Conservation (phyloP, 768 basidiomycete genomes). For the Cubamyces sp. region DNA sequence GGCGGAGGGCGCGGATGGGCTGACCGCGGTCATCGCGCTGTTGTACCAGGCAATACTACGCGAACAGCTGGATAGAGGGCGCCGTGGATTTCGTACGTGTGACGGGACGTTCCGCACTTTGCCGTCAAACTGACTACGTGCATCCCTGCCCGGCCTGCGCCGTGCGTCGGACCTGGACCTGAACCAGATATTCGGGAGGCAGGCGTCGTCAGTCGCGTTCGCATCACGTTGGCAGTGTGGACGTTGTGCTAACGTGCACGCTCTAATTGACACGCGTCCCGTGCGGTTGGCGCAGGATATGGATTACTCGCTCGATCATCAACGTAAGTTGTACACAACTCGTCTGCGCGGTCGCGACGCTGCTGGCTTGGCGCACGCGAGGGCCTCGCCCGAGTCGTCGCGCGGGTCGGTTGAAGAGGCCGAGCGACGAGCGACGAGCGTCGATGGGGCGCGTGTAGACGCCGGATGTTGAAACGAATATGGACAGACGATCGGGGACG, state of each 20-base stretch:
- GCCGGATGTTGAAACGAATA: background rate
- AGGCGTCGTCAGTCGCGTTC: constrained; percentile 25
- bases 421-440: too few relatives aligned
- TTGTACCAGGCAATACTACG: constrained; percentile 27
- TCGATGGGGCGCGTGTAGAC: too few relatives aligned
- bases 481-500: constrained; percentile 27
- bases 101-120: background rate
- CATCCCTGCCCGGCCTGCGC: background rate
- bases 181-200: constrained; percentile 30
- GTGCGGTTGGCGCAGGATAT: constrained; percentile 21
- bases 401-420: too few relatives aligned
- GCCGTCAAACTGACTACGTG: background rate
- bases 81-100: constrained; percentile 31
- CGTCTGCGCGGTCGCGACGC: background rate
- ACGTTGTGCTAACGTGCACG: background rate
- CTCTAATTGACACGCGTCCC: background rate
- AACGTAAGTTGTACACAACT: constrained; percentile 24
- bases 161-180: background rate
- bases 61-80: constrained; percentile 32
- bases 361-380: background rate
- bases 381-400: background rate
- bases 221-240: background rate
- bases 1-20: too few relatives aligned
- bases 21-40: background rate
- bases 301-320: constrained; percentile 31